Evolutionary conservation across 2,329 filamentous ascomycete species (phyloP).

Genomic region (Venturia asperata): DNA sequence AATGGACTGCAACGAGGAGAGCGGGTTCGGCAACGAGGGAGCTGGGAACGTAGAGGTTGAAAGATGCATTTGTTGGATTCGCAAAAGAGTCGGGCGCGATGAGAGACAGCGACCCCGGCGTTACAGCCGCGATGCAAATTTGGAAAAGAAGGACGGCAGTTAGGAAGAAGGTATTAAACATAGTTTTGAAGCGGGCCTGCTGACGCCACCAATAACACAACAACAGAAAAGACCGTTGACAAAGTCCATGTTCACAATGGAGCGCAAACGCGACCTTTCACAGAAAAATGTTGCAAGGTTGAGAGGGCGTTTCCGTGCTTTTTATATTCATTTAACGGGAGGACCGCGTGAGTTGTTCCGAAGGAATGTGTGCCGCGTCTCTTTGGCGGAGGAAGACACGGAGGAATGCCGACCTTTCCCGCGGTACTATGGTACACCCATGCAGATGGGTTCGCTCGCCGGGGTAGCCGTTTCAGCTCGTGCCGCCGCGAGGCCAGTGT

Average conservation of each 20-base stretch:
- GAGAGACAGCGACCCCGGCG: constrained; percentile 4
- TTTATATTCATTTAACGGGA: not conserved
- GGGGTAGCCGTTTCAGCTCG: not conserved
- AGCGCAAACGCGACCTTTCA: not conserved
- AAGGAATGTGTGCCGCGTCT: not conserved
- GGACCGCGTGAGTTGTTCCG: not conserved
- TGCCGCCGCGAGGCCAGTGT: not conserved
- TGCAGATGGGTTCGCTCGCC: not conserved
- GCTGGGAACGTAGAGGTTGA: constrained; percentile 21
- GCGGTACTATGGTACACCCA: too few relatives aligned
- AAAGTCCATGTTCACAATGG: not conserved
- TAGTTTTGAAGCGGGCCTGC: not conserved
- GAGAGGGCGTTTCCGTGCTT: not conserved
- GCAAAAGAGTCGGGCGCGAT: not conserved
- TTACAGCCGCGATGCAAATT: not conserved
- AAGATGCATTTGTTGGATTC: constrained; percentile 16
- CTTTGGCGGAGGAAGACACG: not conserved
- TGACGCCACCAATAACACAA: not conserved
- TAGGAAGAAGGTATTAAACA: not conserved
- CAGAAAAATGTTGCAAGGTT: not conserved
- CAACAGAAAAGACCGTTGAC: not conserved
- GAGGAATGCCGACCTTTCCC: not conserved
- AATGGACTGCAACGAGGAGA: constrained; percentile 36
- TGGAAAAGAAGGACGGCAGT: not conserved
- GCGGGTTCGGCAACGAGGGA: constrained; percentile 26